Evolutionary conservation across 805 yeast genomes (phyloP).

Genomic region (Saccharomyces kudriavzevii): DNA sequence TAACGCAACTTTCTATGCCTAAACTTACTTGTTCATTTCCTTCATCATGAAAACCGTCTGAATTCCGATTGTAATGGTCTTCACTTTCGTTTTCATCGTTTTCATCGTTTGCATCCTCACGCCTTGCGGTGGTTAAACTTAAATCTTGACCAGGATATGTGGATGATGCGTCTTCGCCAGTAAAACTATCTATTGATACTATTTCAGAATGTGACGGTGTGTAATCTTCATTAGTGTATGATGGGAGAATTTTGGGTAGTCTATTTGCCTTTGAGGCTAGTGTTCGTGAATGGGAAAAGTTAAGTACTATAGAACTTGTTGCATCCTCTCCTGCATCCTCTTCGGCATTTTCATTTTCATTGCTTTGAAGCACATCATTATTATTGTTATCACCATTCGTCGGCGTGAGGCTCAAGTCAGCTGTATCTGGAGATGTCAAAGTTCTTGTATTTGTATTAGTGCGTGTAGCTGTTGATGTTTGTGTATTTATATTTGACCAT

Average conservation of each 20-base stretch:
- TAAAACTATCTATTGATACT: conserved; percentile 21
- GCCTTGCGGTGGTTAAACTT: conserved; percentile 11
- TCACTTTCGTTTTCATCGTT: background rate
- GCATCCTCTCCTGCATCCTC: conserved; percentile 10
- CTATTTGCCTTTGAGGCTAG: background rate
- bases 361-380: background rate
- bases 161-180: conserved; percentile 6
- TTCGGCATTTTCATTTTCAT: background rate
- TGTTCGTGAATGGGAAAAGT: conserved; percentile 12
- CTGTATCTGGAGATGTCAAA: background rate
- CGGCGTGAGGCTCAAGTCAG: background rate
- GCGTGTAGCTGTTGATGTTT: background rate
- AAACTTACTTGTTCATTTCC: conserved; percentile 1
- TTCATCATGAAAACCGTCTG: background rate
- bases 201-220: conserved; percentile 18
- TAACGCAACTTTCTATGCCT: background rate
- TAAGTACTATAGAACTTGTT: conserved; percentile 18
- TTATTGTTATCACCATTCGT: background rate
- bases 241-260: background rate
- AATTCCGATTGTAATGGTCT: background rate
- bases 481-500: background rate
- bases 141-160: conserved; percentile 13
- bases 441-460: background rate
- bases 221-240: background rate
- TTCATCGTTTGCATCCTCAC: conserved; percentile 4